These are phyloP conservation scores for Hamigera avellanea DNA, from an alignment of 495 filamentous ascomycete species.

Conservation along the genomic window DNA sequence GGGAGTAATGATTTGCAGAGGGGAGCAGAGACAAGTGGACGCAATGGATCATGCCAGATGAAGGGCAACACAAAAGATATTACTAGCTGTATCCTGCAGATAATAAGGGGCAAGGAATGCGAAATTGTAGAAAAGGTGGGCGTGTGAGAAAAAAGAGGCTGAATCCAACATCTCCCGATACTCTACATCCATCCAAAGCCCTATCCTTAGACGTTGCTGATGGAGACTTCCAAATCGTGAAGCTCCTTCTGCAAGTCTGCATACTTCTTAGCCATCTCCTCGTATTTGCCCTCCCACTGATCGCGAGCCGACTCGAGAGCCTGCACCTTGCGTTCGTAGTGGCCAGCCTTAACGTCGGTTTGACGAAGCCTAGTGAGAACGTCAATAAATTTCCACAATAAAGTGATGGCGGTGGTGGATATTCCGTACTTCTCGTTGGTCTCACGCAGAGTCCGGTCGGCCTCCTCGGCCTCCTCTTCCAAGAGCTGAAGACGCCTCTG, in stretches of 20 bases:
- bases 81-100: constrained; percentile 14
- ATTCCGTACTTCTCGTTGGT: constrained; percentile 88
- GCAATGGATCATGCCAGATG: constrained; percentile 6
- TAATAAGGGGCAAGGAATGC: constrained; percentile 13
- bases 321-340: constrained; percentile 98
- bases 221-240: constrained; percentile 75
- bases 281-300: constrained; percentile 92
- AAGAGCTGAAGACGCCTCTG: constrained; percentile 87
- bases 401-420: background rate
- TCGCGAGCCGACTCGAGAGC: constrained; percentile 82
- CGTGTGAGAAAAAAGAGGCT: constrained; percentile 16
- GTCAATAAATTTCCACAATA: background rate
- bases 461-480: constrained; percentile 94
- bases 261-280: constrained; percentile 90
- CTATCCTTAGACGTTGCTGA: constrained; percentile 70
- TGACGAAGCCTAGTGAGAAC: constrained; percentile 66
- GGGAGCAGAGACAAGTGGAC: constrained; percentile 5
- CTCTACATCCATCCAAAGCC: constrained; percentile 13
- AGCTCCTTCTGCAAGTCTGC: constrained; percentile 76
- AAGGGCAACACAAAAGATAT: constrained; percentile 10
- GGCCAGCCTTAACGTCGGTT: constrained; percentile 97
- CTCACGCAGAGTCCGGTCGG: constrained; percentile 87
- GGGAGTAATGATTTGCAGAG: background rate
- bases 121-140: constrained; percentile 14
- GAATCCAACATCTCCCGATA: constrained; percentile 21